A percentile compares a stretch with the other conserved stretches of the same genome.
Conservation (phyloP, 352 stramenopile species). For the Phytophthora sp. region DNA sequence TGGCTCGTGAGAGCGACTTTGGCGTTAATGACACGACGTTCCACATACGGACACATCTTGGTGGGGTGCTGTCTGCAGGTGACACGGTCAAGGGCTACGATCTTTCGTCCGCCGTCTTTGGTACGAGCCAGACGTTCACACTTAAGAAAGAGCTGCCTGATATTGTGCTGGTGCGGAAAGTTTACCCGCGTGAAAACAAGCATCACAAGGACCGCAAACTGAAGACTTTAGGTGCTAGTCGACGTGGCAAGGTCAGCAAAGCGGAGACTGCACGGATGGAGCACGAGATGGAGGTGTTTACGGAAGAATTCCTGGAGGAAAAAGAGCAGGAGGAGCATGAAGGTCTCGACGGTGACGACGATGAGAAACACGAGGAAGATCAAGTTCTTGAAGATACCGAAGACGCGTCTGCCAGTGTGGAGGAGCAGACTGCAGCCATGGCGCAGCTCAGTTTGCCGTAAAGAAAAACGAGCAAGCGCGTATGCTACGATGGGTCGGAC, state of each 20-base stretch:
- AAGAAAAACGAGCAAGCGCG: not conserved
- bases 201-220: conserved; percentile 45
- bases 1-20: conserved; percentile 75
- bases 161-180: conserved; percentile 78
- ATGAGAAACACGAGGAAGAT: conserved; percentile 21
- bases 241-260: conserved; percentile 55
- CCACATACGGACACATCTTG: conserved; percentile 67
- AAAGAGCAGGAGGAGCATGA: conserved; percentile 44
- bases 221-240: conserved; percentile 52
- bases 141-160: conserved; percentile 73
- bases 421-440: conserved; percentile 39
- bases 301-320: conserved; percentile 68
- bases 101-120: conserved; percentile 63
- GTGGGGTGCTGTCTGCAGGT: conserved; percentile 56
- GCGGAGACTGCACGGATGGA: conserved; percentile 53
- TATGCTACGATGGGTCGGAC: not conserved
- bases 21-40: conserved; percentile 84
- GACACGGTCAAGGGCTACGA: conserved; percentile 83
- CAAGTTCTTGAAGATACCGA: conserved; percentile 14
- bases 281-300: conserved; percentile 66
- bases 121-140: conserved; percentile 41
- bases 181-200: conserved; percentile 63
- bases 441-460: conserved; percentile 34
- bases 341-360: conserved; percentile 27
- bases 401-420: conserved; percentile 19